Conservation (phyloP, 192 early-diverging fungal genomes). For the Helicostylum pulchrum region DNA sequence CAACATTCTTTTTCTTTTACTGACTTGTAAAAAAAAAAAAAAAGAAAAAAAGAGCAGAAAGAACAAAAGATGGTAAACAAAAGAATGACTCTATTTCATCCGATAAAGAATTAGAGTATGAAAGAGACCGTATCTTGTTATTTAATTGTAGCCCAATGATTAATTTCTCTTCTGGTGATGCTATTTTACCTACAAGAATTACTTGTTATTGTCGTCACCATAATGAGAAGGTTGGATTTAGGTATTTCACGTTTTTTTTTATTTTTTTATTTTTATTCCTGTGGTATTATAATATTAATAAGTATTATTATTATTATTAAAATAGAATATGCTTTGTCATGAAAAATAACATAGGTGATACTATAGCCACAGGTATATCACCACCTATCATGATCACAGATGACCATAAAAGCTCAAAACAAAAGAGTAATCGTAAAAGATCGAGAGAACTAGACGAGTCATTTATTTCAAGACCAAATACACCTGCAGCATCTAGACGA, state of each 20-base stretch:
- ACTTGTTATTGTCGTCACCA: conserved; percentile 98
- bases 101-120: conserved; percentile 41
- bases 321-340: conserved; percentile 73
- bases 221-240: conserved; percentile 91
- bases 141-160: conserved; percentile 87
- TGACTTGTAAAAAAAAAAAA: no score
- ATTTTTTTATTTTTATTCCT: not conserved
- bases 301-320: no score
- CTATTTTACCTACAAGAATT: conserved; percentile 85
- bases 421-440: conserved; percentile 28
- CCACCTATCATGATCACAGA: conserved; percentile 97
- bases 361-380: conserved; percentile 78
- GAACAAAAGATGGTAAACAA: conserved; percentile 55
- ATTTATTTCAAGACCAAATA: conserved; percentile 3
- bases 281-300: not conserved
- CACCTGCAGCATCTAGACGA: conserved; percentile 34
- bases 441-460: conserved; percentile 8
- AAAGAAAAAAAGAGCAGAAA: conserved; percentile 62
- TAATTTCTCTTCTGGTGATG: conserved; percentile 87
- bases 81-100: conserved; percentile 16
- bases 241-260: conserved; percentile 36
- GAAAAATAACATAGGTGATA: conserved; percentile 57
- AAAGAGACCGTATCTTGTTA: conserved; percentile 73
- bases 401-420: conserved; percentile 88
- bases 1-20: not conserved